Percentiles rank a stretch among this genome's conserved stretches.
phyloP scores from a whole-genome alignment of 106 monocot genomes.

The Platanthera guangdongensis region DNA sequence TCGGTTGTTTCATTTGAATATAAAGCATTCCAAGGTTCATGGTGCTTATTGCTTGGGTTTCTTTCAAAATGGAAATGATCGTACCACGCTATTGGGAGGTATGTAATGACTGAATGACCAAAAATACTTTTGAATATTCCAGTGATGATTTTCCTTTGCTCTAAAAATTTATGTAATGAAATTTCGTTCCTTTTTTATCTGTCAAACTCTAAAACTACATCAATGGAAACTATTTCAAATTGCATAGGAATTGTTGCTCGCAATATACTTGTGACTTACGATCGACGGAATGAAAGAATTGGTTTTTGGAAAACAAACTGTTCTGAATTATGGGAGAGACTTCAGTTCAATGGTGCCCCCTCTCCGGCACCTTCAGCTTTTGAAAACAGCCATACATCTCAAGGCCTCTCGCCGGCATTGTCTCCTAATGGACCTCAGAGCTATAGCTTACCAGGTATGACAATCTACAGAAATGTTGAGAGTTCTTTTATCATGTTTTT shows the following conservation, averaged over 20 bases:
- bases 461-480: slow-evolving; percentile 1
- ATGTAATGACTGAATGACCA: slow-evolving; percentile 1
- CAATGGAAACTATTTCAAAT: neutral
- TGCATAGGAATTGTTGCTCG: slow-evolving; percentile 81
- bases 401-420: slow-evolving; percentile 34
- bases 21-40: slow-evolving; percentile 82
- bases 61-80: slow-evolving; percentile 82
- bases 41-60: slow-evolving; percentile 96
- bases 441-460: slow-evolving; percentile 18
- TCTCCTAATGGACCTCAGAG: slow-evolving; percentile 45
- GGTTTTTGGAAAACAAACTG: slow-evolving; percentile 99
- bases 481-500: neutral
- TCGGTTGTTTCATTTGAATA: slow-evolving; percentile 10
- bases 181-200: neutral
- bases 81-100: slow-evolving; percentile 93
- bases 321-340: slow-evolving; percentile 60
- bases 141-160: neutral
- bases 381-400: slow-evolving; percentile 19
- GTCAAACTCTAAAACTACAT: neutral
- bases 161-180: neutral
- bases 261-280: slow-evolving; percentile 89
- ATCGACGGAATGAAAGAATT: slow-evolving; percentile 80
- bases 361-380: slow-evolving; percentile 39
- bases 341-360: slow-evolving; percentile 39
- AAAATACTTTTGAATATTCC: neutral